Percentiles rank a stretch among this genome's conserved stretches.
phyloP scores from a whole-genome alignment of 345 rosid species.

The Linum lewisii region DNA sequence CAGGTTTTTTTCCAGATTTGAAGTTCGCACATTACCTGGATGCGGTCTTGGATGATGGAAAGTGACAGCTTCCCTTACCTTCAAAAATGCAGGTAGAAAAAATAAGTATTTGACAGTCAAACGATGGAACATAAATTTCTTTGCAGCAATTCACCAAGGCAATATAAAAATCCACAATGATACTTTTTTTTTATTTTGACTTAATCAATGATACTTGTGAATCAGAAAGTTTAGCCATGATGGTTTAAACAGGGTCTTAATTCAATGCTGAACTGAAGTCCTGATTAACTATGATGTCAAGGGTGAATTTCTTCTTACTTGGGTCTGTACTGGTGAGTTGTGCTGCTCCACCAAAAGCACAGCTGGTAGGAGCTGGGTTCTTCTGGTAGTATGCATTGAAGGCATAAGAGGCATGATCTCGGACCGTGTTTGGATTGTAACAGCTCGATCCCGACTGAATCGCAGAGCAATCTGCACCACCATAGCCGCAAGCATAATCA shows the following conservation, averaged over 20 bases:
- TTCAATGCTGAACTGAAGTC: neutral
- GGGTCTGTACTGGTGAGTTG: slow-evolving; percentile 82
- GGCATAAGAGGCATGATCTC: slow-evolving; percentile 87
- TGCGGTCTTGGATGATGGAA: slow-evolving; percentile 30
- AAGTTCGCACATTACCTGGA: slow-evolving; percentile 23
- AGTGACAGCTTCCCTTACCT: slow-evolving; percentile 87
- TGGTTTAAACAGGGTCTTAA: neutral
- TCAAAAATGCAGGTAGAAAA: slow-evolving; percentile 15
- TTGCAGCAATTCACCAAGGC: neutral
- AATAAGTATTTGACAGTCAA: no score
- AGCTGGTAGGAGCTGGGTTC: slow-evolving; percentile 84
- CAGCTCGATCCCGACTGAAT: slow-evolving; percentile 68
- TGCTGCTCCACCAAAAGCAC: slow-evolving; percentile 86
- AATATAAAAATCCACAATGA: neutral
- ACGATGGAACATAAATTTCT: no score
- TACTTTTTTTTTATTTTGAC: no score
- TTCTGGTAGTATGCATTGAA: slow-evolving; percentile 93
- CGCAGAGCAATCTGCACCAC: slow-evolving; percentile 85
- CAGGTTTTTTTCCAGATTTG: slow-evolving; percentile 5
- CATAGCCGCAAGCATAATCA: slow-evolving; percentile 93
- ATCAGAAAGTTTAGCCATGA: no score
- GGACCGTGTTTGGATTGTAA: slow-evolving; percentile 59
- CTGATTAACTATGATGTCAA: neutral
- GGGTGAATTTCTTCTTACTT: slow-evolving; percentile 40
- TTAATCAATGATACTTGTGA: no score